phyloP scores from a whole-genome alignment of 768 basidiomycete genomes.

The Termitomyces eurrhizus region DNA sequence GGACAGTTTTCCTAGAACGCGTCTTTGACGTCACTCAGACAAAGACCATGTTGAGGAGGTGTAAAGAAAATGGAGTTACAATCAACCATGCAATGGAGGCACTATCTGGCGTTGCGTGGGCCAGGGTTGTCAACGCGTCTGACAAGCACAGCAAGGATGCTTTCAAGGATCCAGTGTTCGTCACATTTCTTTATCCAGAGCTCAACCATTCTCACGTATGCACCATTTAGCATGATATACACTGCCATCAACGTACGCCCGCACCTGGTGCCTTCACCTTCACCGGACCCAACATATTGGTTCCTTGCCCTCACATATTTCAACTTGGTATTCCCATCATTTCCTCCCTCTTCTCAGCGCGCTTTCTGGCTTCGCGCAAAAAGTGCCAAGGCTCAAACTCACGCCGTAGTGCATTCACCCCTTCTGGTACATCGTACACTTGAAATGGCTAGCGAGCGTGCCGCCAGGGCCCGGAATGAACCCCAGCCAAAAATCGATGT shows the following conservation, averaged over 20 bases:
- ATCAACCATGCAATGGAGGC: conserved; percentile 59
- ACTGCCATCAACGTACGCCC: conserved; percentile 64
- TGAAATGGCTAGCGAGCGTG: conserved; percentile 47
- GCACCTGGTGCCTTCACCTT: conserved; percentile 31
- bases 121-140: conserved; percentile 19
- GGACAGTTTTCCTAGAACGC: conserved; percentile 27
- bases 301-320: conserved; percentile 61
- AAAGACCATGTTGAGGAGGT: conserved; percentile 46
- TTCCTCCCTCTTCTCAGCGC: conserved; percentile 37
- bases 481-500: background rate
- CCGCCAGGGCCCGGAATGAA: conserved; percentile 25
- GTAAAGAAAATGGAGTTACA: conserved; percentile 56
- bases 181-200: background rate
- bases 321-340: conserved; percentile 62
- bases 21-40: conserved; percentile 30
- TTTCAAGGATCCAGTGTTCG: conserved; percentile 23
- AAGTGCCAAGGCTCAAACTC: conserved; percentile 49
- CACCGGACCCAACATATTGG: conserved; percentile 44
- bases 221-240: conserved; percentile 51
- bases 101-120: conserved; percentile 57
- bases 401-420: conserved; percentile 41
- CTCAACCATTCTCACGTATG: background rate
- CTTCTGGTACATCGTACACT: conserved; percentile 47
- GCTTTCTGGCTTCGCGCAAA: conserved; percentile 60
- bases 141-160: conserved; percentile 10